A percentile compares a stretch with the other conserved stretches of the same genome.
Conservation (phyloP, 2,329 filamentous ascomycete species). For the Colletotrichum siamense region DNA sequence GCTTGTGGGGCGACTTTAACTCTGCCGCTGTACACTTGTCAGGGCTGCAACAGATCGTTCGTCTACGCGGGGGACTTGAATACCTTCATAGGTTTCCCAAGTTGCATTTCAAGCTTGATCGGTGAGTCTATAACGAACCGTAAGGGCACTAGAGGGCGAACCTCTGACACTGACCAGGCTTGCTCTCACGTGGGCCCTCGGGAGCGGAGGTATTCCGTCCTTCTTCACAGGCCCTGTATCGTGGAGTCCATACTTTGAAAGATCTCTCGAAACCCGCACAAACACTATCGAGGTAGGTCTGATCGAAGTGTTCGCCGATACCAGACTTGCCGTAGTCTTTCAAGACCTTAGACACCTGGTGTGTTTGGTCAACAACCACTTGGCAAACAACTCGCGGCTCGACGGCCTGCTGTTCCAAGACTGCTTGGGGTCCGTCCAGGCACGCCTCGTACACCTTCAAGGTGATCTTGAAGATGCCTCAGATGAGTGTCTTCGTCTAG, state of each 20-base stretch:
- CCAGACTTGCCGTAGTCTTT: not conserved
- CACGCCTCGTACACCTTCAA: not conserved
- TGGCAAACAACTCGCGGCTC: not conserved
- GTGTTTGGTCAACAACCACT: not conserved
- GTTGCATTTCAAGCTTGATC: not conserved
- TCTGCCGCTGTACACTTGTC: not conserved
- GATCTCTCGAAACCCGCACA: not conserved
- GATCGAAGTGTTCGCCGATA: not conserved
- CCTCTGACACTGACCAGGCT: not conserved
- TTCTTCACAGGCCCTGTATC: not conserved
- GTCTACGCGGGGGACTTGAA: not conserved
- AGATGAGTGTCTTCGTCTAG: not conserved
- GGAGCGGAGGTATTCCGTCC: not conserved
- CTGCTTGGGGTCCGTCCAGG: not conserved
- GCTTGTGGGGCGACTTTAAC: not conserved
- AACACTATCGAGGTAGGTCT: not conserved
- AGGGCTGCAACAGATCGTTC: not conserved
- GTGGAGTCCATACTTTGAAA: not conserved
- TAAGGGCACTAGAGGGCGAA: not conserved
- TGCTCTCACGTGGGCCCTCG: not conserved
- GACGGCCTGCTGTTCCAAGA: not conserved
- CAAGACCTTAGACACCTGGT: not conserved
- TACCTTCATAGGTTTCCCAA: not conserved
- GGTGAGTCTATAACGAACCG: not conserved
- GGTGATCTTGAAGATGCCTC: not conserved